These are phyloP conservation scores for Penicillium dipodomyicola DNA, from an alignment of 495 filamentous ascomycete genomes.

Conservation along the genomic window DNA sequence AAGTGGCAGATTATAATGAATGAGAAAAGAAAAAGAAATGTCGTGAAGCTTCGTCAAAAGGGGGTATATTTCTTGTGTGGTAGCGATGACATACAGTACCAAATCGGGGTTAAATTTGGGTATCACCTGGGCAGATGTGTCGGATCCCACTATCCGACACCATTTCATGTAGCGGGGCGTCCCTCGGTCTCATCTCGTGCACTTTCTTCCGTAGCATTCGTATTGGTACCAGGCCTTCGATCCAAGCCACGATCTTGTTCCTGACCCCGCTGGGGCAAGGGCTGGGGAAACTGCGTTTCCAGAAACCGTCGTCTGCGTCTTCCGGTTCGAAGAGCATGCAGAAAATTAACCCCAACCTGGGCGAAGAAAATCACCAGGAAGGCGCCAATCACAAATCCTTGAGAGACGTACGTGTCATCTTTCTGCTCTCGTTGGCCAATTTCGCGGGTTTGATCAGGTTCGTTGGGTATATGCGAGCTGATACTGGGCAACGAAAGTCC, in stretches of 20 bases:
- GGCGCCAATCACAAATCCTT: slow-evolving; percentile 36
- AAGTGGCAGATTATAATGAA: not conserved
- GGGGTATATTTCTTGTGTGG: slow-evolving; percentile 1
- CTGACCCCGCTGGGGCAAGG: slow-evolving; percentile 20
- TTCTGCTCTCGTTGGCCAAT: slow-evolving; percentile 1
- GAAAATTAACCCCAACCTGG: slow-evolving; percentile 35
- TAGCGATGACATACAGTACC: not conserved
- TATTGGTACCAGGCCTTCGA: slow-evolving; percentile 6
- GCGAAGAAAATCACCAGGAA: slow-evolving; percentile 38
- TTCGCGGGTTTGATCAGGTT: not conserved
- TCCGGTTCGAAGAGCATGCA: slow-evolving; percentile 32
- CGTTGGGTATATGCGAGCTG: slow-evolving; percentile 8
- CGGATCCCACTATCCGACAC: not conserved
- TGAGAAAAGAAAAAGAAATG: not conserved
- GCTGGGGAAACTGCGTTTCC: slow-evolving; percentile 28
- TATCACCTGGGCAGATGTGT: not conserved
- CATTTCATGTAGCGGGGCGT: not conserved
- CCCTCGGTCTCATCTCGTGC: slow-evolving; percentile 24
- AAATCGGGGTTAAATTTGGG: not conserved
- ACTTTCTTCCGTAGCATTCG: slow-evolving; percentile 6
- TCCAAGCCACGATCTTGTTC: slow-evolving; percentile 4
- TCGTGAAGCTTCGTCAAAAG: slow-evolving; percentile 3
- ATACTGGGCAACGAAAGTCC: slow-evolving; percentile 11
- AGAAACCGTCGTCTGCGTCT: slow-evolving; percentile 26
- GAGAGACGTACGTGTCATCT: slow-evolving; percentile 31